Base-by-base conservation (phyloP, 257 asterid species). In the Ophiorrhiza pumila region DNA sequence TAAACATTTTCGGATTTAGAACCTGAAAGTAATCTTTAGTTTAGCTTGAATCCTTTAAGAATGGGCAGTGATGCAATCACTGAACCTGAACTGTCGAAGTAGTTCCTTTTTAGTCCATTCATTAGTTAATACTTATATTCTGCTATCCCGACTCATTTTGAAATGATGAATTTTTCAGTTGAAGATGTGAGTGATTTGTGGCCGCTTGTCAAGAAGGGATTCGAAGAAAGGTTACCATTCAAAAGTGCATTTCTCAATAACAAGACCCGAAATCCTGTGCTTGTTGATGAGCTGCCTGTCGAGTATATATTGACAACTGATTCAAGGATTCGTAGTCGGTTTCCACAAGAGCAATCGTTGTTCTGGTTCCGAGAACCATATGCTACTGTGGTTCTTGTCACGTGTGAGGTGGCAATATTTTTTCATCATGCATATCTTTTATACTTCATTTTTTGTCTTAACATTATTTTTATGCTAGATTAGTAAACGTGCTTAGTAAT, bases 311-410 rank as follows among this genome's bases (percentile, higher is more conserved):
- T 95, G 86, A 92, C 99, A 37, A 95, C 99, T 25, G 99, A 95
- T 88, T 87, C 99, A 77, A 89, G 99, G 80, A 87, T 92, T 27
- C 97, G 96, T 49, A 92, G 98, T 83, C 91, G 96, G 75, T 95
- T 81, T 84, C 96, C 96, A 22, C 97, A 92, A 82, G 99, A 92
- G 87, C 97, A 87, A 78, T 80, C 88, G 39, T 82, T 95, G 77
- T 95, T 95, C 85, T 92, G 98, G 96, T 95, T 92, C 80, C 84
- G 99, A 77, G 98, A 95, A 76, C 97, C 99, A 52, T 92, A 95
- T 68, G 99, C 97, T 42, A 89, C 92, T 14, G 82, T 92, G 71
- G 96, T 92, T 72, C 87, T 95, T 80, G 99, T 92, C 75, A 87
- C 91, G 32, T 92, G 99, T 49, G 98, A 95, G 99, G 98, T 95